Base-by-base conservation (phyloP, 352 stramenopile species). In the Hyaloperonospora brassicae region DNA sequence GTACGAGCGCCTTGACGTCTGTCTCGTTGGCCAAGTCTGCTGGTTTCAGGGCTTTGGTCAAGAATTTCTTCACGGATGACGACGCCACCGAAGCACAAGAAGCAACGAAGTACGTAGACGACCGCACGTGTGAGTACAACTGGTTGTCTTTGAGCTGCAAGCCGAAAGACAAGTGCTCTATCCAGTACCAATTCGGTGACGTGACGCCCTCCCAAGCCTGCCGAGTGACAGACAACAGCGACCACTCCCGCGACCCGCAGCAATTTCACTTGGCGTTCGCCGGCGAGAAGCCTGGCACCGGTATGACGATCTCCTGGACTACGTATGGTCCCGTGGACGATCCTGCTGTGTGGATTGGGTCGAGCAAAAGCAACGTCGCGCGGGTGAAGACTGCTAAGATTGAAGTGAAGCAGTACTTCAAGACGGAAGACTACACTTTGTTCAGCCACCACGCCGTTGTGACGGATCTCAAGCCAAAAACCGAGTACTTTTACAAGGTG, bases 201-300 rank as follows among this genome's bases (percentile, higher is more conserved):
- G 40, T 77, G 22, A 77, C 67, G 27, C 58, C 59, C 4, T 69
- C 55, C 9, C 72, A 85, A 52, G 72, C 72, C 0, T 84, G 73
- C n/a, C 71, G 73, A 17, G 50, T 77, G n/a, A 56, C 41, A 5
- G 56, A 71, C 25, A 38, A 46, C 0, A 34, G 48, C 21, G 68
- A 76, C 27, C 35, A 70, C 5, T 36, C 66, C 0, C 57, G 44
- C 9, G 17, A 59, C 3, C 73, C 73, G 6, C 73, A 79, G 56
- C 74, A 85, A 27, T 55, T 82, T 35, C 74, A 85, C 54, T 55
- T 76, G 30, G 71, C 74, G 1, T 85, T 64, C 39, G 74, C 74
- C 42, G 61, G 61, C 1, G 21, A 69, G 35, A 47, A 65, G 36
- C 47, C 61, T 14, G 61, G 61, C 3, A 69, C 57, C 5, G 61